Percentiles rank a stretch among this genome's conserved stretches.
Conservation (phyloP, 177 flowering plant species). For the Telopea speciosissima region DNA sequence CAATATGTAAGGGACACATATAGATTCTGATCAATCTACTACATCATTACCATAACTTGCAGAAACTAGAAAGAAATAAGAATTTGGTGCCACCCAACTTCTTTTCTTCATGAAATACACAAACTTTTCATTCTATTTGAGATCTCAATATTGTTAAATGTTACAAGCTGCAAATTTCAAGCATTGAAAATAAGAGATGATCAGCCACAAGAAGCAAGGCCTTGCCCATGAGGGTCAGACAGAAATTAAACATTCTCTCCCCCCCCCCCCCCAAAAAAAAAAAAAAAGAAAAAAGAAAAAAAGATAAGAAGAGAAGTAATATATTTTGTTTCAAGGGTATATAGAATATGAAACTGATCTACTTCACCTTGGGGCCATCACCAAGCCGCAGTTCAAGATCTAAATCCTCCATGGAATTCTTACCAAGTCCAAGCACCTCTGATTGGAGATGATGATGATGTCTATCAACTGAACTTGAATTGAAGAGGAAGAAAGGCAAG, state of each 20-base stretch:
- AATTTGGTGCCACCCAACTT: constrained; percentile 2
- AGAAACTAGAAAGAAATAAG: not conserved
- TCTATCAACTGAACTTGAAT: constrained; percentile 21
- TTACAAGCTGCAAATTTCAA: constrained; percentile 20
- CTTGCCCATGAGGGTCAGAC: constrained; percentile 7
- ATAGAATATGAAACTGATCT: constrained; percentile 14
- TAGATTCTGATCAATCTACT: not conserved
- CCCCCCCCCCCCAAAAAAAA: too few relatives aligned
- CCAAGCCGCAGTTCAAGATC: constrained; percentile 92
- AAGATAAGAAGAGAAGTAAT: not conserved
- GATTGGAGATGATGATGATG: constrained; percentile 15
- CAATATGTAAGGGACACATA: not conserved
- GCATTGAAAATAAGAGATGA: constrained; percentile 4
- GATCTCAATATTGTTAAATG: constrained; percentile 12
- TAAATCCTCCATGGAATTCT: constrained; percentile 40
- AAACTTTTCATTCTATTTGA: constrained; percentile 11
- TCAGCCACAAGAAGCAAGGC: constrained; percentile 17
- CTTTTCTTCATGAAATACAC: constrained; percentile 1
- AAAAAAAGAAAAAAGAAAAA: not conserved
- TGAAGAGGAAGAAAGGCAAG: constrained; percentile 32
- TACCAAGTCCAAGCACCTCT: constrained; percentile 25
- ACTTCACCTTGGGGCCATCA: constrained; percentile 45
- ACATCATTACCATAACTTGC: not conserved
- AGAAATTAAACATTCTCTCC: too few relatives aligned
- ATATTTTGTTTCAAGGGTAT: constrained; percentile 2